Percentiles rank a stretch among this genome's conserved stretches.
Conservation (phyloP, 768 basidiomycete species). For the Lactarius evosmus region DNA sequence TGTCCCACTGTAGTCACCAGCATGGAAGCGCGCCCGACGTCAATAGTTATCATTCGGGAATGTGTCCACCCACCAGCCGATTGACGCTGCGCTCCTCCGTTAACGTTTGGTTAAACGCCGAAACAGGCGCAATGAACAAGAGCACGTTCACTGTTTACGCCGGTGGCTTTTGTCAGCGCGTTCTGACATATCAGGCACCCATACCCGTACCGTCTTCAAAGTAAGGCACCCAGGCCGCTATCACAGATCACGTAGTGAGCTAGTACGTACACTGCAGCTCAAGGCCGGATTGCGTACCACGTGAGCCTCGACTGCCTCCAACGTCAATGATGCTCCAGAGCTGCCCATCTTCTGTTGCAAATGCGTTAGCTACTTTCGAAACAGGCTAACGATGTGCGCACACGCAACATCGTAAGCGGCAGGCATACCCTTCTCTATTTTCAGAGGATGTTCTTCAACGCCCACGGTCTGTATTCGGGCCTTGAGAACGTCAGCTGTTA, state of each 20-base stretch:
- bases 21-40: slow-evolving; percentile 4
- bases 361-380: not conserved
- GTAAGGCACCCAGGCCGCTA: slow-evolving; percentile 66
- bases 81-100: slow-evolving; percentile 57
- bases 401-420: slow-evolving; percentile 15
- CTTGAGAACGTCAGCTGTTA: slow-evolving; percentile 57
- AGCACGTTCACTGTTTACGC: slow-evolving; percentile 50
- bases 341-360: slow-evolving; percentile 35
- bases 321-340: slow-evolving; percentile 68
- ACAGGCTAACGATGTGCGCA: not conserved
- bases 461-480: slow-evolving; percentile 62
- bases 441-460: slow-evolving; percentile 59
- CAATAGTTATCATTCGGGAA: slow-evolving; percentile 6
- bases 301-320: slow-evolving; percentile 54
- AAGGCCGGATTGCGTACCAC: slow-evolving; percentile 40
- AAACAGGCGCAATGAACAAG: slow-evolving; percentile 65
- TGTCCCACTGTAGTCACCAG: slow-evolving; percentile 49
- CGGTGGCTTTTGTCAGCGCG: not conserved
- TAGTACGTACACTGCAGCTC: not conserved
- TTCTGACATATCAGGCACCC: not conserved
- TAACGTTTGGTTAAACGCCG: slow-evolving; percentile 60
- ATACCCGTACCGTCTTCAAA: slow-evolving; percentile 56
- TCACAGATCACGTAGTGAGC: slow-evolving; percentile 3
- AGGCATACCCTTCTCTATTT: slow-evolving; percentile 43
- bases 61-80: slow-evolving; percentile 46